Percentiles rank a stretch among this genome's conserved stretches.
phyloP scores from a whole-genome alignment of 2,329 filamentous ascomycete genomes.

The Trichoderma koningii region DNA sequence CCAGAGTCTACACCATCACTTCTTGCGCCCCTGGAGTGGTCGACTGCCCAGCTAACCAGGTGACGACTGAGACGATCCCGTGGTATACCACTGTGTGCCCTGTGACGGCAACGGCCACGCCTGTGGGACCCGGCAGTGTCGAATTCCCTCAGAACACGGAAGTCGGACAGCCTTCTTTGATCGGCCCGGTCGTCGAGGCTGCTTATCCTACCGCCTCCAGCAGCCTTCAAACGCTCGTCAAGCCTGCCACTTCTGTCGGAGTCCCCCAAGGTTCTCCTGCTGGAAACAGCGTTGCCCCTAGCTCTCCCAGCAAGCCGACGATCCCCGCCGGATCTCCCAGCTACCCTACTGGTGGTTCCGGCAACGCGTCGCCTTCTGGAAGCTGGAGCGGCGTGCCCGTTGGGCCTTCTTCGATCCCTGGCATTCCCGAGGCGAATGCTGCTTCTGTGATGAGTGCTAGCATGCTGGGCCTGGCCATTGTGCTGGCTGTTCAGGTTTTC shows the following conservation, averaged over 20 bases:
- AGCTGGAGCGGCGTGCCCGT: conserved; percentile 25
- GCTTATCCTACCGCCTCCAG: conserved; percentile 16
- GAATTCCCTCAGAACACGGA: conserved; percentile 23
- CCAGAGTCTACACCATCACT: conserved; percentile 56
- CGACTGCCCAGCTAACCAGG: conserved; percentile 48
- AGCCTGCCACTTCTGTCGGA: conserved; percentile 28
- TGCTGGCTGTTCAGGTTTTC: conserved; percentile 36
- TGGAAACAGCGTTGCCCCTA: conserved; percentile 34
- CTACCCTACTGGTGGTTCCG: conserved; percentile 28
- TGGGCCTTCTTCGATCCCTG: conserved; percentile 31
- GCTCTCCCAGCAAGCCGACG: conserved; percentile 29
- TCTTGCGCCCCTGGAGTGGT: conserved; percentile 54
- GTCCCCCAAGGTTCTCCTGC: conserved; percentile 33
- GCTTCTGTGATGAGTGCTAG: conserved; percentile 41
- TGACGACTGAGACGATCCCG: conserved; percentile 40
- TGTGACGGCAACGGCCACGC: conserved; percentile 30
- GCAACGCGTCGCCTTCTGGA: conserved; percentile 31
- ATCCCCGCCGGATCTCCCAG: background rate
- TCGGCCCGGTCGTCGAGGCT: conserved; percentile 20
- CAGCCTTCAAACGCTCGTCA: conserved; percentile 30
- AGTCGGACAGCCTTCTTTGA: conserved; percentile 20
- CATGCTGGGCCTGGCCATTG: conserved; percentile 34
- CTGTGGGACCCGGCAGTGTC: conserved; percentile 10
- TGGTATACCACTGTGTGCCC: conserved; percentile 46
- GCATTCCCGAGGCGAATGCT: conserved; percentile 50